phyloP scores from a whole-genome alignment of 768 basidiomycete species.

The Mycena polygramma region DNA sequence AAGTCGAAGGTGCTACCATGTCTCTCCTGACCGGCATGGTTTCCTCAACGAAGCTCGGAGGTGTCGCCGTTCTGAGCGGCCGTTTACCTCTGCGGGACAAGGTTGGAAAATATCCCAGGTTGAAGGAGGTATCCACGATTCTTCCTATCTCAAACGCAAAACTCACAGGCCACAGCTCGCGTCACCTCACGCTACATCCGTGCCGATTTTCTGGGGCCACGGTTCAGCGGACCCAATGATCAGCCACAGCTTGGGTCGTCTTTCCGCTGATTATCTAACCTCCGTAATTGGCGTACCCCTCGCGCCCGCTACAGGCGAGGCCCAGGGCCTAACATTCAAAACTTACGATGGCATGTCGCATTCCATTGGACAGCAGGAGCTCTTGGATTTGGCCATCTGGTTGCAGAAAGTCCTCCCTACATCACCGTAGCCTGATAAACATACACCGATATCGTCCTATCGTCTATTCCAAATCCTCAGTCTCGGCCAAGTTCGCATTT shows the following conservation, averaged over 20 bases:
- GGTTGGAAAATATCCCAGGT: constrained; percentile 40
- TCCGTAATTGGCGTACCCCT: constrained; percentile 30
- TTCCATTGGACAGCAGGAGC: constrained; percentile 31
- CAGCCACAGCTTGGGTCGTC: constrained; percentile 22
- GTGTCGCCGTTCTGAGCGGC: constrained; percentile 55
- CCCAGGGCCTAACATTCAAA: constrained; percentile 33
- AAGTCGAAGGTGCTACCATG: constrained; percentile 53
- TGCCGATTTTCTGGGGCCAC: constrained; percentile 42
- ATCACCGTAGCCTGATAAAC: neutral
- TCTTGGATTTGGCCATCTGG: constrained; percentile 38
- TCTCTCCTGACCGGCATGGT: constrained; percentile 56
- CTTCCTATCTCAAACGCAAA: neutral
- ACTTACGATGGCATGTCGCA: constrained; percentile 36
- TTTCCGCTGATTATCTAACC: constrained; percentile 34
- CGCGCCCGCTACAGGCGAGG: constrained; percentile 15
- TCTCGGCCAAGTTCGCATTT: too few relatives aligned
- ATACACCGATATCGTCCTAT: too few relatives aligned
- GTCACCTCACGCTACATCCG: constrained; percentile 29
- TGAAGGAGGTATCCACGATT: constrained; percentile 31
- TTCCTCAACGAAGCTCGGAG: constrained; percentile 51
- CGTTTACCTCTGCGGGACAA: constrained; percentile 59
- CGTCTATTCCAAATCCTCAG: too few relatives aligned
- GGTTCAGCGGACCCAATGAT: constrained; percentile 39
- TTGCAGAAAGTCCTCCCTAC: constrained; percentile 36
- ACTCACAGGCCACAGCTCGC: constrained; percentile 12